Evolutionary conservation across 169 alveolate genomes (phyloP).

Genomic region (Blepharisma undulans): DNA sequence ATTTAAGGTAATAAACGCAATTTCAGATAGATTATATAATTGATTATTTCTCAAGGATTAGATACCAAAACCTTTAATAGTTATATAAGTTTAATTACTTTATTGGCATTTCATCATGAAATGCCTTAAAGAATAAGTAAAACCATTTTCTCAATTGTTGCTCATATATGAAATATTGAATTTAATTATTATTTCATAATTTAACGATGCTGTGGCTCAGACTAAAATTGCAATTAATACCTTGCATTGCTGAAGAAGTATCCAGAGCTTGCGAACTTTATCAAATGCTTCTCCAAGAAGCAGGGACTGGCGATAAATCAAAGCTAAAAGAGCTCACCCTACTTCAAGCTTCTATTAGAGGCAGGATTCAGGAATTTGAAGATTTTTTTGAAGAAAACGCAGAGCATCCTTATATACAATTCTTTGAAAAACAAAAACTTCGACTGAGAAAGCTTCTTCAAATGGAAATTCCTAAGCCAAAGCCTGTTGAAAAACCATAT

Average conservation of each 20-base stretch:
- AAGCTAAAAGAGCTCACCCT: slow-evolving; percentile 15
- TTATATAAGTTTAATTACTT: no score
- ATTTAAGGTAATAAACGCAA: no score
- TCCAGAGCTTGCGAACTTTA: background rate
- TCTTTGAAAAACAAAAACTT: slow-evolving; percentile 33
- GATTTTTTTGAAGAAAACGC: slow-evolving; percentile 9
- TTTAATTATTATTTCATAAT: background rate
- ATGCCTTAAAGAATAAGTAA: no score
- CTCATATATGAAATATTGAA: background rate
- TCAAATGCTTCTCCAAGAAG: background rate
- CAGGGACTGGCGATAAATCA: background rate
- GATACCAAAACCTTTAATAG: no score
- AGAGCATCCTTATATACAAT: background rate
- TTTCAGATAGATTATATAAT: no score
- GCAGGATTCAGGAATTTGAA: slow-evolving; percentile 31
- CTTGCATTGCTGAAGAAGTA: slow-evolving; percentile 31
- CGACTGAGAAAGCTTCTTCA: slow-evolving; percentile 30
- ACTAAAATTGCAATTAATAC: slow-evolving; percentile 8
- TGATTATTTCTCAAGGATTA: no score
- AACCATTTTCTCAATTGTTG: no score
- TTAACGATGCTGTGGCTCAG: slow-evolving; percentile 13
- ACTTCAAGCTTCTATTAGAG: slow-evolving; percentile 31
- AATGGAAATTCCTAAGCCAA: background rate
- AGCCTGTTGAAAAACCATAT: background rate
- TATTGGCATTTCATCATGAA: no score